Conservation (phyloP, 2,329 filamentous ascomycete species). For the Talaromyces albobiverticillius region DNA sequence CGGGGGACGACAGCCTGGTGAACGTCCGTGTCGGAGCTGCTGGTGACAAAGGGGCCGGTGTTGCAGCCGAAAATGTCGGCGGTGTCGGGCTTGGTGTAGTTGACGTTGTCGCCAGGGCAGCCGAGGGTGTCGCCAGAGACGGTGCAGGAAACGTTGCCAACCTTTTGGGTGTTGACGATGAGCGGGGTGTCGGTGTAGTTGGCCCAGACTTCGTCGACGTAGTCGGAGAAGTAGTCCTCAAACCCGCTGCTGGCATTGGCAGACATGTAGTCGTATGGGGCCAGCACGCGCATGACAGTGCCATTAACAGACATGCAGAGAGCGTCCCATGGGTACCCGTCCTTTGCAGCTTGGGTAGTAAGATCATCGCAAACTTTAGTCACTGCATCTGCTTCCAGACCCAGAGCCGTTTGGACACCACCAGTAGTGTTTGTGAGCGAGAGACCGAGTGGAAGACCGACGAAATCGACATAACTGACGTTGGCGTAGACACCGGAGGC, state of each 20-base stretch:
- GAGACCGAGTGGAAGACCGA: conserved; percentile 53
- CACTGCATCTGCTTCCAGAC: conserved; percentile 49
- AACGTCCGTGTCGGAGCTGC: conserved; percentile 36
- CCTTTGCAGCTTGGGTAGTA: conserved; percentile 44
- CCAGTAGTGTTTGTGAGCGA: conserved; percentile 50
- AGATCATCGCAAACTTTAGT: conserved; percentile 46
- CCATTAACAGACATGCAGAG: conserved; percentile 46
- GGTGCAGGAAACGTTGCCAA: conserved; percentile 48
- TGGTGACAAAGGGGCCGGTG: conserved; percentile 46
- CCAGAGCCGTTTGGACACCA: conserved; percentile 46
- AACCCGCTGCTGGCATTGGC: conserved; percentile 46
- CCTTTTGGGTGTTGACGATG: conserved; percentile 54
- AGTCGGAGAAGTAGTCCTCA: conserved; percentile 48
- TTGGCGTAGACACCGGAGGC: conserved; percentile 45
- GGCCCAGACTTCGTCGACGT: conserved; percentile 54
- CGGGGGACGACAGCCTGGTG: conserved; percentile 47
- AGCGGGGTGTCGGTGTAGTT: conserved; percentile 48
- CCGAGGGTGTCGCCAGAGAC: conserved; percentile 38
- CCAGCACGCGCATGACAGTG: conserved; percentile 50
- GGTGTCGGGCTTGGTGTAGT: conserved; percentile 44
- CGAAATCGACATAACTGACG: conserved; percentile 53
- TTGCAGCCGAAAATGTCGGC: conserved; percentile 54
- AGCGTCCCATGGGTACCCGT: conserved; percentile 53
- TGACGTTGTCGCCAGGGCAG: conserved; percentile 44
- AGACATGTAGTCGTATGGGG: conserved; percentile 51